Base-by-base conservation (phyloP, 2,329 filamentous ascomycete species). In the Curvularia sp. region DNA sequence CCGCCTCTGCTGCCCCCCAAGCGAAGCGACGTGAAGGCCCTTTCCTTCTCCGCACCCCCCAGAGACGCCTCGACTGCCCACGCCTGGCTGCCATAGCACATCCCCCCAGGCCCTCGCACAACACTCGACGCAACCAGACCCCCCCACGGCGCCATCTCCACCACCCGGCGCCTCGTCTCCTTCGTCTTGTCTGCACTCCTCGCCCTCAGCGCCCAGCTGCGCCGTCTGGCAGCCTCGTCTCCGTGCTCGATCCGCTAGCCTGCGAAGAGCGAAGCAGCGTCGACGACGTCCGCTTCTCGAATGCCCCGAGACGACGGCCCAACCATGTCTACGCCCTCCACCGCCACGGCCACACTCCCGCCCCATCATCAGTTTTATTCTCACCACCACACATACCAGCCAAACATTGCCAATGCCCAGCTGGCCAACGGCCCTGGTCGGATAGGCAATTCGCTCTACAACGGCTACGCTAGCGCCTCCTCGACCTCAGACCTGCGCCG, bases 261-360 rank as follows among this genome's bases (percentile, higher is more conserved):
- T 53, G 58, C 55, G 61, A 43, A 57, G 49, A 61, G 58, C 46
- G 21, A 61, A 66, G 65, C 57, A 68, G 71, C 69, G 70, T 63
- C 66, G 5, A 70, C 69, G 48, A 74, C 69, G 59, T 55, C 71
- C 71, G 60, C 62, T 47, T 55, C 58, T 60, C 60, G 61, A 61
- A 62, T 67, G 66, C 68, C 71, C 53, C 52, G 64, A 51, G 59
- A 53, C 67, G 59, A 58, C 60, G 57, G 49, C 53, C 23, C 50
- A 53, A 68, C 68, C 64, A 80, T 80, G 78, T 79, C 77, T 64
- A 79, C 78, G 57, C 78, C 78, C 56, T 79, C 77, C 47, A 80
- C 78, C 10, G 78, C 77, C 57, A 80, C 78, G 55, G 77, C 77
- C 52, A 77, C 76, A 34, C 74, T 78, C 49, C 72, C 75, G 55